phyloP scores from a whole-genome alignment of 805 yeast species.

The Komagataella pseudopastoris region DNA sequence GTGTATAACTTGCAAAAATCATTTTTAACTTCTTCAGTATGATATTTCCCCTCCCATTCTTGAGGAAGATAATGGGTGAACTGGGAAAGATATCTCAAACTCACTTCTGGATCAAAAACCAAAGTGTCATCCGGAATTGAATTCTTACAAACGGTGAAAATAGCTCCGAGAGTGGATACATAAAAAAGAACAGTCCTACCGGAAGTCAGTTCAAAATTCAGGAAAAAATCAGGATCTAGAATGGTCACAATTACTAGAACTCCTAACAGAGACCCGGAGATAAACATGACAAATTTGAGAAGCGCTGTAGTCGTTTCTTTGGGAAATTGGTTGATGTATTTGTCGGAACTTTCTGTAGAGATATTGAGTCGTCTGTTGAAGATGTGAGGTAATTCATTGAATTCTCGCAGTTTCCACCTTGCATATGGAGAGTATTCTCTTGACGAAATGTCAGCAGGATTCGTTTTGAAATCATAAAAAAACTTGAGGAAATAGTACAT shows the following conservation, averaged over 20 bases:
- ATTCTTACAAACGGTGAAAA: slow-evolving; percentile 73
- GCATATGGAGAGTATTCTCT: slow-evolving; percentile 91
- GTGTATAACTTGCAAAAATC: slow-evolving; percentile 76
- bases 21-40: slow-evolving; percentile 69
- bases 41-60: slow-evolving; percentile 76
- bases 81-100: slow-evolving; percentile 66
- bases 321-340: slow-evolving; percentile 86
- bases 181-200: slow-evolving; percentile 79
- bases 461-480: slow-evolving; percentile 82
- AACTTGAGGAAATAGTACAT: slow-evolving; percentile 78
- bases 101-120: slow-evolving; percentile 92
- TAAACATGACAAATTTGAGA: slow-evolving; percentile 50
- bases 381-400: slow-evolving; percentile 83
- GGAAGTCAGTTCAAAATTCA: slow-evolving; percentile 77
- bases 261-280: slow-evolving; percentile 83
- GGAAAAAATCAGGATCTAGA: slow-evolving; percentile 80
- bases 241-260: slow-evolving; percentile 66
- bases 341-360: slow-evolving; percentile 68
- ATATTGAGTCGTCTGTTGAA: slow-evolving; percentile 68
- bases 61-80: slow-evolving; percentile 85
- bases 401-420: slow-evolving; percentile 89
- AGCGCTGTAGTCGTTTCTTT: slow-evolving; percentile 50
- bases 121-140: slow-evolving; percentile 43
- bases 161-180: slow-evolving; percentile 76
- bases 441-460: slow-evolving; percentile 72